These are phyloP conservation scores for Metrosideros polymorpha DNA, from an alignment of 441 rosid species.

Conservation along the genomic window DNA sequence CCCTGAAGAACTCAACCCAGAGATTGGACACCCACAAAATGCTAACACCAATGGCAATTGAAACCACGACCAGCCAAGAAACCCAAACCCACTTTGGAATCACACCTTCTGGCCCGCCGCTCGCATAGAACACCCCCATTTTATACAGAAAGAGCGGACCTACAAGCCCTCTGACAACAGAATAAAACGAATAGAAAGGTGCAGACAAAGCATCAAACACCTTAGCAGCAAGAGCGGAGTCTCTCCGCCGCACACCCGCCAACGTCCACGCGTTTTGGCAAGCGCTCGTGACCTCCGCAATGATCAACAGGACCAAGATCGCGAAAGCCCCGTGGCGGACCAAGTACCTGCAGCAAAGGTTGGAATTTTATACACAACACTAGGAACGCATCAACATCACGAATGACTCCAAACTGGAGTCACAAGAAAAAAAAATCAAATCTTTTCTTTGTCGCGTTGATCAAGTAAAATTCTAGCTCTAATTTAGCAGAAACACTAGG, in stretches of 20 bases:
- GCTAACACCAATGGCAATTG: conserved; percentile 53
- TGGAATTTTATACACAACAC: neutral
- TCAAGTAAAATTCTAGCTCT: neutral
- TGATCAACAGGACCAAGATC: conserved; percentile 45
- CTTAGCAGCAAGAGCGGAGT: conserved; percentile 33
- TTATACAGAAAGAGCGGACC: conserved; percentile 54
- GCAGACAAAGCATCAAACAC: conserved; percentile 39
- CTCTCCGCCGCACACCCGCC: conserved; percentile 37
- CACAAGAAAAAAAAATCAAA: neutral
- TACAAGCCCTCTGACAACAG: conserved; percentile 49
- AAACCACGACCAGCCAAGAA: conserved; percentile 70
- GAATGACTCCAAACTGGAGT: neutral
- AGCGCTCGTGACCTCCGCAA: conserved; percentile 83
- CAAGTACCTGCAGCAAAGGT: conserved; percentile 21
- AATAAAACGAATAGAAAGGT: conserved; percentile 64
- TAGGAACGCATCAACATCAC: neutral
- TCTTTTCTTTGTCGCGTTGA: neutral
- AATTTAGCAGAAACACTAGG: neutral
- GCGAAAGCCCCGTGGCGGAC: conserved; percentile 68
- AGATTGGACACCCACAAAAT: conserved; percentile 67
- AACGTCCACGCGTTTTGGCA: conserved; percentile 91
- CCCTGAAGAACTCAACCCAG: conserved; percentile 50
- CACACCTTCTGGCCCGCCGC: conserved; percentile 46
- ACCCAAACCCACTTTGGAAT: conserved; percentile 84
- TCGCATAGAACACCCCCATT: conserved; percentile 47